Evolutionary conservation across 2,329 filamentous ascomycete genomes (phyloP).

Genomic region (Rutstroemia sp.): DNA sequence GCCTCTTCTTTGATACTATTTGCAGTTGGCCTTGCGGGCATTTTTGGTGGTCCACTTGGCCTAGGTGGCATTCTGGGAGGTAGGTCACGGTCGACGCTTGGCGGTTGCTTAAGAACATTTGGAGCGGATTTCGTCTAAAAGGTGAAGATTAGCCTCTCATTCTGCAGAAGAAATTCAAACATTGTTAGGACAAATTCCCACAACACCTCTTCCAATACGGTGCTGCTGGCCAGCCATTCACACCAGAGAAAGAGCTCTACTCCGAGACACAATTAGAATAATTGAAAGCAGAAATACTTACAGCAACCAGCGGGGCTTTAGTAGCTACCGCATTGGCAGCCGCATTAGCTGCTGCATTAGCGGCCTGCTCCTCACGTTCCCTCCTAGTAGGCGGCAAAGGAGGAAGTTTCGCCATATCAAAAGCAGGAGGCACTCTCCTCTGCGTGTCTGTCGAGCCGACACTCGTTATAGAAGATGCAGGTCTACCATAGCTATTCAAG

Average conservation of each 20-base stretch:
- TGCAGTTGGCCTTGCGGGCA: slow-evolving; percentile 37
- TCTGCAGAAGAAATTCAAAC: too few relatives aligned
- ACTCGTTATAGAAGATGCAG: slow-evolving; percentile 41
- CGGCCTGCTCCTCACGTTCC: slow-evolving; percentile 41
- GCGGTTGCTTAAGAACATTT: slow-evolving; percentile 23
- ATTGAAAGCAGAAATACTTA: neutral
- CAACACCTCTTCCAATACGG: too few relatives aligned
- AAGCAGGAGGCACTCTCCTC: slow-evolving; percentile 48
- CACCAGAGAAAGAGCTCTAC: too few relatives aligned
- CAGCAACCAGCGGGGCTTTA: slow-evolving; percentile 6
- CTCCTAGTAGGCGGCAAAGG: slow-evolving; percentile 48
- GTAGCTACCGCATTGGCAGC: slow-evolving; percentile 33
- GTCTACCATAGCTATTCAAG: slow-evolving; percentile 28
- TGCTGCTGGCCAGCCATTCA: too few relatives aligned
- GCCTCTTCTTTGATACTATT: slow-evolving; percentile 17
- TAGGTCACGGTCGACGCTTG: slow-evolving; percentile 18
- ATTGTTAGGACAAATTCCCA: too few relatives aligned
- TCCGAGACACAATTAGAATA: neutral
- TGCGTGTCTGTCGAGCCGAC: slow-evolving; percentile 34
- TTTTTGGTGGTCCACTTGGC: slow-evolving; percentile 38
- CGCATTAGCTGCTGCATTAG: slow-evolving; percentile 40
- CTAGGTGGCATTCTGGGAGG: slow-evolving; percentile 25
- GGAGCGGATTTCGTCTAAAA: slow-evolving; percentile 33
- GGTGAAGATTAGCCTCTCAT: neutral
- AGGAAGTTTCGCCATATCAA: slow-evolving; percentile 50